Conservation (phyloP, 148 eudicot genomes). For the Chenopodium formosanum region DNA sequence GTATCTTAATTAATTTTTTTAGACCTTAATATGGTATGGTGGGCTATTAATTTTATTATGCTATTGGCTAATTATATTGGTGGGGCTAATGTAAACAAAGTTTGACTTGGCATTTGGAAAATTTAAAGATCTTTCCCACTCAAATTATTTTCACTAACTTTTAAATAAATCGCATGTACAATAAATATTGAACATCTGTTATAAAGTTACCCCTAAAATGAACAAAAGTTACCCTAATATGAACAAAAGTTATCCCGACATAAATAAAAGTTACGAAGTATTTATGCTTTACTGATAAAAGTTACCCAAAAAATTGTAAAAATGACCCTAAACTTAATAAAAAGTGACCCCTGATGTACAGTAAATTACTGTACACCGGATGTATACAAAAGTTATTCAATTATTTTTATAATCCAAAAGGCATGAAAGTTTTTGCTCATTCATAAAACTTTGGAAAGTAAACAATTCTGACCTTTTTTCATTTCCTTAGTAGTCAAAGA, state of each 20-base stretch:
- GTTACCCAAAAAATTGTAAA: too few species aligned
- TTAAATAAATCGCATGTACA: too few species aligned
- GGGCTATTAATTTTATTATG: not conserved
- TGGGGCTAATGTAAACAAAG: slow-evolving; percentile 15
- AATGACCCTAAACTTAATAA: too few species aligned
- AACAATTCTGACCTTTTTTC: not conserved
- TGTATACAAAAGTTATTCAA: too few species aligned
- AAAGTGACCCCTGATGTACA: too few species aligned
- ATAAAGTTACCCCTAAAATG: too few species aligned
- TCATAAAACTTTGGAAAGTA: not conserved
- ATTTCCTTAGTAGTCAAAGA: slow-evolving; percentile 8
- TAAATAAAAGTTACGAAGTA: too few species aligned
- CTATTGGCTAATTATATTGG: not conserved
- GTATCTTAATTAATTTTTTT: not conserved
- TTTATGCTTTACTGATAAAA: too few species aligned
- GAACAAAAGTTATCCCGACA: too few species aligned
- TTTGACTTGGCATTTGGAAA: slow-evolving; percentile 17
- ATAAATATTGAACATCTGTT: too few species aligned
- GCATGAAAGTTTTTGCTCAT: not conserved
- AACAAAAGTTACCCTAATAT: too few species aligned
- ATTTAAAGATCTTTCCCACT: not conserved
- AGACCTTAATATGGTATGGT: not conserved
- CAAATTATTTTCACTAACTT: not conserved
- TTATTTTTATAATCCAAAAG: not conserved
- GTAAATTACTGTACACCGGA: too few species aligned